phyloP scores from a whole-genome alignment of 306 rosid species.

The Sesbania bispinosa region DNA sequence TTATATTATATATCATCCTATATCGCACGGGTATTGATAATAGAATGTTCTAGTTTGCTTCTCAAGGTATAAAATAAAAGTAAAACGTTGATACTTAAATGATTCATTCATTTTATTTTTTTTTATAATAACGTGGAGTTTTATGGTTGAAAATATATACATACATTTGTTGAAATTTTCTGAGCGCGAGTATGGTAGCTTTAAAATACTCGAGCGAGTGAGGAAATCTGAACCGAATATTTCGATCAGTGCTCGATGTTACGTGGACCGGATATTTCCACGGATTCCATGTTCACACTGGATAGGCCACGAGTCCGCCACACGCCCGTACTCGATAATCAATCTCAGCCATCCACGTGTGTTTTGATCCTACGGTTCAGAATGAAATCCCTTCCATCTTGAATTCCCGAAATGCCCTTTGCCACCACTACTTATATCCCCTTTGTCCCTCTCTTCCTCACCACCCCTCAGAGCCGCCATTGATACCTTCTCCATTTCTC shows the following conservation, averaged over 20 bases:
- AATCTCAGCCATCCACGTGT: constrained; percentile 25
- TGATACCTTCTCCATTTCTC: neutral
- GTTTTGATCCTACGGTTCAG: constrained; percentile 19
- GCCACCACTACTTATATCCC: constrained; percentile 16
- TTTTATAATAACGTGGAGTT: too few relatives aligned
- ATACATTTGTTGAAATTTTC: neutral
- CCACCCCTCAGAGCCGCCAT: constrained; percentile 19
- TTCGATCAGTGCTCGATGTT: neutral
- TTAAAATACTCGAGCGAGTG: neutral
- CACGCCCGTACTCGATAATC: constrained; percentile 38
- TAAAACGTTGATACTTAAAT: too few relatives aligned
- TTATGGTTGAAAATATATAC: too few relatives aligned
- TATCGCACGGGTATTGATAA: too few relatives aligned
- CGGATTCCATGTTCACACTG: constrained; percentile 6
- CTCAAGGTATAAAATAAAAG: too few relatives aligned
- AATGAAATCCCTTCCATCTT: neutral
- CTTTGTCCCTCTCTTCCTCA: neutral
- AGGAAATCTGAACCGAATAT: neutral
- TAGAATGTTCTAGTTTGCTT: too few relatives aligned
- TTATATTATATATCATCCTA: too few relatives aligned
- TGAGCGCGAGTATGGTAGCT: neutral
- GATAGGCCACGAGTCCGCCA: constrained; percentile 56
- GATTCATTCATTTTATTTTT: too few relatives aligned
- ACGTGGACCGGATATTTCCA: constrained; percentile 34
- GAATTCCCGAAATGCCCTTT: constrained; percentile 10